Evolutionary conservation across 345 rosid genomes (phyloP), one percentile per base, ranked within the genome.

Genomic region (Eucalyptus tenuipes): DNA sequence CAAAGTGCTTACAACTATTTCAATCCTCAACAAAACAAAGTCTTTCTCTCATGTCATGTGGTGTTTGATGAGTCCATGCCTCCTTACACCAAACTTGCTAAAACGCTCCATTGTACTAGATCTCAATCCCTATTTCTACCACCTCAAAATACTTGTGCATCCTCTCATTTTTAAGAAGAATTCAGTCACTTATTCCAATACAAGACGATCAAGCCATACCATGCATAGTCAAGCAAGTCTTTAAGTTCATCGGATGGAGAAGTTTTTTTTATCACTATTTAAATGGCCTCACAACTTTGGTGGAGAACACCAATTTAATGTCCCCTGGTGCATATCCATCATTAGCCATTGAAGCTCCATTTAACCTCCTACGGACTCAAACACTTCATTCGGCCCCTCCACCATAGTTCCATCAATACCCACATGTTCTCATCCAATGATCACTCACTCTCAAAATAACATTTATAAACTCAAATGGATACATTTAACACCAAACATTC

Each of bases 161-260:
- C 59, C n/a, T 57, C 64, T 25, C 14, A 57, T 25, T 53, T 57
- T 57, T 24, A 10, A 25, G 25, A 57, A 25, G 64, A 57, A 5
- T 57, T 24, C 13, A 25, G 2, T 25, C 64, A 57, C 6, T 25
- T 57, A n/a, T 57, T 57, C 64, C n/a, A 57, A 57, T 11, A 57
- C 3, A 10, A 57, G n/a, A n/a, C 31, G 25, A 25, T 3, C 25
- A 57, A 24, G 64, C 13, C 29, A 24, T 9, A 57, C 29, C 64
- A 57, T 24, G 64, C n/a, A 57, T 57, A 25, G n/a, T 57, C 29
- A 10, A 25, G 11, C 64, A 57, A 57, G 64, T 57, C 2, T 57
- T n/a, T n/a, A n/a, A n/a, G 64, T 57, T 25, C 2, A 57, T 0
- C 3, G 5, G 1, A 24, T 25, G 64, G n/a, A 57, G n/a, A 57